Base-by-base conservation (phyloP, 352 stramenopile species). In the Elongisporangium undulatum region DNA sequence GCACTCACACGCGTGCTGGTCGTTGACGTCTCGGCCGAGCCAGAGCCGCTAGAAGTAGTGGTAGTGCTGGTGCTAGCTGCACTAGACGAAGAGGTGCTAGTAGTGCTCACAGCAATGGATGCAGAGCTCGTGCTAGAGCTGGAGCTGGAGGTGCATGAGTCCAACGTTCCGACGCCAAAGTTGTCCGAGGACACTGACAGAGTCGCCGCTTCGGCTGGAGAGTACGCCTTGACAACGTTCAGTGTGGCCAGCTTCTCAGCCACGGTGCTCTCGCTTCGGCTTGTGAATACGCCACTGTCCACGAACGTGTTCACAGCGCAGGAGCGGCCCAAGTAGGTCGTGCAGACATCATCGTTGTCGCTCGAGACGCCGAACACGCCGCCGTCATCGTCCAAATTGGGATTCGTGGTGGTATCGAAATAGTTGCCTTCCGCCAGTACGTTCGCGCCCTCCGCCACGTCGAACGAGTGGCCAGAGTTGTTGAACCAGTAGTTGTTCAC, bases 401-500 rank as follows among this genome's bases (percentile, higher is more conserved):
- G 61, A 4, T 29, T 57, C 4, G 12, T 48, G 20, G 59, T 53
- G 4, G 29, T 2, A 15, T 4, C 29, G 9, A 41, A 41, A 9
- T 41, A 9, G 5, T 4, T 41, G 29, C 29, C 29, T 41, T 41
- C 55, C 53, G 6, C 29, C 45, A 23, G 53, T 34, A 3, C 13
- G 19, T 55, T 61, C n/a, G n/a, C n/a, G 8, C 55, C 53, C 4
- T 26, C 45, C 19, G 53, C 17, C 10, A 72, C 54, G 2, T 68
- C 61, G 23, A 78, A 74, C 53, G 69, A 72, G 48, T 69, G 63
- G 19, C 69, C 67, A 12, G 69, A 71, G 59, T 76, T 81, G 66
- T 75, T 63, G 24, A 39, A 56, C 69, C 64, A 81, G 64, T 74
- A 74, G 62, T 81, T 81, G 62, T 76, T 77, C 38, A 61, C 69